These are phyloP conservation scores for Marasmius fiardii DNA, from an alignment of 1,284 basidiomycete species.

Conservation along the genomic window DNA sequence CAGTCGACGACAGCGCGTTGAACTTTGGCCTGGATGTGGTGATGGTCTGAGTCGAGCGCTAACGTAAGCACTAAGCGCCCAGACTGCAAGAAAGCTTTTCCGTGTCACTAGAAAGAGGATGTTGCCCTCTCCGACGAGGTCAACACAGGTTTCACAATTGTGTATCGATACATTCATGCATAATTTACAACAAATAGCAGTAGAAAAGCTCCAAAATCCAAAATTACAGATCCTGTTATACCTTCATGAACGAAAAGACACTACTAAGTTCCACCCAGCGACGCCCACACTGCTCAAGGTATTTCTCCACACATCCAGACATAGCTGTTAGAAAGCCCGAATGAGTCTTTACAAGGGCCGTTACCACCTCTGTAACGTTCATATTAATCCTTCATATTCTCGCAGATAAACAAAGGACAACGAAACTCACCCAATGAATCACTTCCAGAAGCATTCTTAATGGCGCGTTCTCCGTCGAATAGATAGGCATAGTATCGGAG, in stretches of 20 bases:
- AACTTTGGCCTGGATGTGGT: too few species aligned
- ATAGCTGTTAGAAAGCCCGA: conserved; percentile 48
- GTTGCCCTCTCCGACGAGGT: too few species aligned
- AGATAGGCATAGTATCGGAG: conserved; percentile 77
- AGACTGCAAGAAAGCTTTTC: too few species aligned
- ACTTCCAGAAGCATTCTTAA: conserved; percentile 46
- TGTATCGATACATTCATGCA: background rate
- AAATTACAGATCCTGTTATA: conserved; percentile 23
- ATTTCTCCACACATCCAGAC: conserved; percentile 62
- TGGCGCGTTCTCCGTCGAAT: conserved; percentile 71
- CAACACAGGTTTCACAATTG: too few species aligned
- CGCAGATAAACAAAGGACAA: background rate
- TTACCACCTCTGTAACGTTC: conserved; percentile 49
- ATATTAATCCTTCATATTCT: background rate
- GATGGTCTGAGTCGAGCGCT: too few species aligned
- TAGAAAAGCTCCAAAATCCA: background rate
- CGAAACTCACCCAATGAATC: conserved; percentile 39
- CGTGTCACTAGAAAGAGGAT: too few species aligned
- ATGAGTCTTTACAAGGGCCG: conserved; percentile 49
- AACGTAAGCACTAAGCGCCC: too few species aligned
- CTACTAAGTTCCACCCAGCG: conserved; percentile 80
- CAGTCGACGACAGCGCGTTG: too few species aligned
- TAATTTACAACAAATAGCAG: background rate
- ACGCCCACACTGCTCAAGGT: conserved; percentile 80
- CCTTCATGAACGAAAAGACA: conserved; percentile 79